Percentiles rank a stretch among this genome's conserved stretches.
phyloP scores from a whole-genome alignment of 192 early-diverging fungal genomes.

The Coemansia sp. region DNA sequence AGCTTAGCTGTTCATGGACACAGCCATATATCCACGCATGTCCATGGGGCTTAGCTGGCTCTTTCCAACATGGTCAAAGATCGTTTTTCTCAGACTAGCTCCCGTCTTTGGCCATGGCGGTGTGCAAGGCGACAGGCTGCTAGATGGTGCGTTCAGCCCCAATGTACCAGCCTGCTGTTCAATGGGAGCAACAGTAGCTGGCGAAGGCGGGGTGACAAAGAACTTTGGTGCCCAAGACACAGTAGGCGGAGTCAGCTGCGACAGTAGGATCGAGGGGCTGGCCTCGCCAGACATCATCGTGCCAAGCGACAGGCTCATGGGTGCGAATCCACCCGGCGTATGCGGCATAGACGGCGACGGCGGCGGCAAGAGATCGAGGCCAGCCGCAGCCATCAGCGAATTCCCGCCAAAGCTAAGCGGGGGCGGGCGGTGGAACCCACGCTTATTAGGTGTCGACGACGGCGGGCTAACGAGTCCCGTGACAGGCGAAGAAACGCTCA shows the following conservation, averaged over 20 bases:
- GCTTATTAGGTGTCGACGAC: conserved; percentile 16
- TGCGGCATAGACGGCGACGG: conserved; percentile 34
- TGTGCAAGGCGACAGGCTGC: conserved; percentile 30
- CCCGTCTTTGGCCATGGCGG: conserved; percentile 49
- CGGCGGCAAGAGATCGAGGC: conserved; percentile 20
- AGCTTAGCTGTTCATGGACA: conserved; percentile 40
- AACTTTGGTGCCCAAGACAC: conserved; percentile 34
- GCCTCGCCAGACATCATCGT: conserved; percentile 37
- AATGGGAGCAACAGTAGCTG: conserved; percentile 6
- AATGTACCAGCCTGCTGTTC: not conserved
- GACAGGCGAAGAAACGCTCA: conserved; percentile 20
- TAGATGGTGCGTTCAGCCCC: not conserved
- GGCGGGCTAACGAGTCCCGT: conserved; percentile 47
- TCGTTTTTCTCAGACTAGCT: conserved; percentile 39
- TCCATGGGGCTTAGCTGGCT: conserved; percentile 47
- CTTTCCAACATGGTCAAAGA: conserved; percentile 50
- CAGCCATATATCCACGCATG: conserved; percentile 47
- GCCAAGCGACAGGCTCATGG: conserved; percentile 3
- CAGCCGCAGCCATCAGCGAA: conserved; percentile 9
- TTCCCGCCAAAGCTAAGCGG: conserved; percentile 26
- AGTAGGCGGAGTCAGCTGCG: conserved; percentile 30
- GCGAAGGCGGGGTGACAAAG: conserved; percentile 43
- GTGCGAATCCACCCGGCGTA: conserved; percentile 10
- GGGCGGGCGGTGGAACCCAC: conserved; percentile 21
- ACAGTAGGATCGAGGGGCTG: conserved; percentile 33